A percentile compares a stretch with the other conserved stretches of the same genome.
Conservation (phyloP, 441 rosid species). For the Hura crepitans region DNA sequence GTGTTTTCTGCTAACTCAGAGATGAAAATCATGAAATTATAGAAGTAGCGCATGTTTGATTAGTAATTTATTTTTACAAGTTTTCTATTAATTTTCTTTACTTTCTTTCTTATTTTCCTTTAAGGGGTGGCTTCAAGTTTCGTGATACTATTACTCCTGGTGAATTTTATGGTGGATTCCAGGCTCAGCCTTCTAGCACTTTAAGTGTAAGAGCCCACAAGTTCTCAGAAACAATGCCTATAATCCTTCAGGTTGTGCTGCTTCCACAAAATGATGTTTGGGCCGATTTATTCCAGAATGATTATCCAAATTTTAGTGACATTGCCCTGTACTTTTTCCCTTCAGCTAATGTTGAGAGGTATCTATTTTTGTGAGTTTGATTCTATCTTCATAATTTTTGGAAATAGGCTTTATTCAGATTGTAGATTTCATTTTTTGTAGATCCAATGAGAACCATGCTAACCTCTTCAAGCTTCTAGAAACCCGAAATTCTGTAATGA, state of each 20-base stretch:
- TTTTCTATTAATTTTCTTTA: background rate
- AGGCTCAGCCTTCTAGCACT: constrained; percentile 43
- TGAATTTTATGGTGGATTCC: constrained; percentile 43
- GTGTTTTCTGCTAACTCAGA: background rate
- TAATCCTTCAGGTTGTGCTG: constrained; percentile 42
- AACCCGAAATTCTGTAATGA: constrained; percentile 34
- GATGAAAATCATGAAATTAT: background rate
- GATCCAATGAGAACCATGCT: constrained; percentile 32
- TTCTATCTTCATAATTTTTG: background rate
- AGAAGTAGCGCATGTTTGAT: background rate
- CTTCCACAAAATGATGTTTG: constrained; percentile 35
- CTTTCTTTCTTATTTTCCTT: constrained; percentile 23
- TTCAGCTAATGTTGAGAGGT: constrained; percentile 45
- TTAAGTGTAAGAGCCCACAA: constrained; percentile 39
- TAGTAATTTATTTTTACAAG: background rate
- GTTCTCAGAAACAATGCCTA: constrained; percentile 42
- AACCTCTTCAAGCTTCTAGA: constrained; percentile 40
- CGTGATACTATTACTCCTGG: constrained; percentile 27
- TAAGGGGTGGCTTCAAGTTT: constrained; percentile 57
- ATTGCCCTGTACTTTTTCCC: constrained; percentile 54
- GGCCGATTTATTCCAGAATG: constrained; percentile 31
- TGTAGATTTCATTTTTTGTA: constrained; percentile 20
- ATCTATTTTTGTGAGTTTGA: constrained; percentile 14
- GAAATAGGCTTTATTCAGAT: background rate
- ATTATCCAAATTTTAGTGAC: constrained; percentile 40